These are phyloP conservation scores for Phytophthora constricta DNA, from an alignment of 352 stramenopile species.

Conservation along the genomic window DNA sequence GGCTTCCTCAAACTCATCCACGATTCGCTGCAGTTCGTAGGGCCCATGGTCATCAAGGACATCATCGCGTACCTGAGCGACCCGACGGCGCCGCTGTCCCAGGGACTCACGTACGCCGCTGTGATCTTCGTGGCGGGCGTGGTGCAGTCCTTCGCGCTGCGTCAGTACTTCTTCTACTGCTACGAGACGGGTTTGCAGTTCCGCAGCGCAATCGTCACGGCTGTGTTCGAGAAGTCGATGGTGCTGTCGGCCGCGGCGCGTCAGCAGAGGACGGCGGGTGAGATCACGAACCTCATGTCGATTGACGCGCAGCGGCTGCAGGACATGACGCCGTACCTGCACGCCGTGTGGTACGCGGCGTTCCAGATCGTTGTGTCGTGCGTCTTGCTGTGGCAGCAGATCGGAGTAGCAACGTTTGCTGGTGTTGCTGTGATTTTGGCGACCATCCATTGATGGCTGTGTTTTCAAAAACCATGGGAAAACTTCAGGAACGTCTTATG, in stretches of 20 bases:
- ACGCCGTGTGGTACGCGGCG: slow-evolving; percentile 90
- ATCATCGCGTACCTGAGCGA: slow-evolving; percentile 86
- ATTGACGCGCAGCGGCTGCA: slow-evolving; percentile 97
- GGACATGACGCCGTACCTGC: slow-evolving; percentile 94
- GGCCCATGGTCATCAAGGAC: slow-evolving; percentile 82
- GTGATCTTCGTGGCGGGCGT: slow-evolving; percentile 79
- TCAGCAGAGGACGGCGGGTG: slow-evolving; percentile 86
- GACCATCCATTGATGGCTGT: slow-evolving; percentile 90
- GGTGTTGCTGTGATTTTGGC: slow-evolving; percentile 94
- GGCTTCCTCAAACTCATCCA: slow-evolving; percentile 83
- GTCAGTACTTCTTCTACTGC: slow-evolving; percentile 89
- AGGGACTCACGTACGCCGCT: slow-evolving; percentile 66
- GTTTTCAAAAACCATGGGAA: slow-evolving; percentile 90
- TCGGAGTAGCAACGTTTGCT: slow-evolving; percentile 88
- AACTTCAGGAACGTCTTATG: slow-evolving; percentile 88
- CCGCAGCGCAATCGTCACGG: slow-evolving; percentile 73
- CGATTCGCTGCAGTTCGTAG: slow-evolving; percentile 87
- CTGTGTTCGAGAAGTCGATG: slow-evolving; percentile 87
- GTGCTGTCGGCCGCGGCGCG: slow-evolving; percentile 78
- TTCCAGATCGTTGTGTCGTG: slow-evolving; percentile 86
- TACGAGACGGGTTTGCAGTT: slow-evolving; percentile 82
- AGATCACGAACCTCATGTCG: slow-evolving; percentile 98
- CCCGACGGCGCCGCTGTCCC: slow-evolving; percentile 54
- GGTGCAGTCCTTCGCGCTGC: slow-evolving; percentile 77
- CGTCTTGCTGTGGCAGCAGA: slow-evolving; percentile 73